A percentile compares a stretch with the other conserved stretches of the same genome.
These are phyloP conservation scores for Silene latifolia DNA, from an alignment of 148 eudicot genomes.

Conservation along the genomic window DNA sequence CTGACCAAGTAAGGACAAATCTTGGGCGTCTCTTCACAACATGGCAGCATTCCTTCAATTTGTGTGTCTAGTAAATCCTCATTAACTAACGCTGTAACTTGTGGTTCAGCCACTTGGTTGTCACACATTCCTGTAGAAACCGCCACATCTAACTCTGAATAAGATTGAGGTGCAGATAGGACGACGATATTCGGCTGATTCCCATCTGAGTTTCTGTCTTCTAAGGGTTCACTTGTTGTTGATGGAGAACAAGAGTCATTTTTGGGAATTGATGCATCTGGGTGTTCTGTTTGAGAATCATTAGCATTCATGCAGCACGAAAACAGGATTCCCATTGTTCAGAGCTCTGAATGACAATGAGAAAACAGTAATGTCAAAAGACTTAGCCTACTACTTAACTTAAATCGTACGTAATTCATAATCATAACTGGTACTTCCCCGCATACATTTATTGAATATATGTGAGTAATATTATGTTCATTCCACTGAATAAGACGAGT, in stretches of 20 bases:
- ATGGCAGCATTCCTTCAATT: too few relatives aligned
- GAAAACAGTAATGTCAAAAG: not conserved
- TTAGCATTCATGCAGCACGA: slow-evolving; percentile 4
- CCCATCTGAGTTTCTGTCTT: not conserved
- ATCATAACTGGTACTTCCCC: too few relatives aligned
- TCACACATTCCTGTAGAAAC: not conserved
- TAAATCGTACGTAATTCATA: too few relatives aligned
- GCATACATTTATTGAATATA: too few relatives aligned
- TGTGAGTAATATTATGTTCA: too few relatives aligned
- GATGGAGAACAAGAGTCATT: not conserved
- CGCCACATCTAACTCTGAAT: not conserved
- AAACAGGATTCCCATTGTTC: slow-evolving; percentile 13
- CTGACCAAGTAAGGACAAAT: too few relatives aligned
- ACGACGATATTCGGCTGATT: not conserved
- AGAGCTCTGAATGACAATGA: not conserved
- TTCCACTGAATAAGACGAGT: too few relatives aligned
- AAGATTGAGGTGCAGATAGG: not conserved
- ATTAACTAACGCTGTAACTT: not conserved
- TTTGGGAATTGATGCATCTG: not conserved
- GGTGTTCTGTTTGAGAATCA: not conserved
- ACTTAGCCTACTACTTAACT: too few relatives aligned
- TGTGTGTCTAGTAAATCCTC: too few relatives aligned
- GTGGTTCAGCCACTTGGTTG: not conserved
- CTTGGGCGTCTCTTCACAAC: too few relatives aligned
- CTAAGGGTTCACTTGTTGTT: not conserved